phyloP scores from a whole-genome alignment of 2,329 filamentous ascomycete genomes.

The Pleochaeta shiraiana region DNA sequence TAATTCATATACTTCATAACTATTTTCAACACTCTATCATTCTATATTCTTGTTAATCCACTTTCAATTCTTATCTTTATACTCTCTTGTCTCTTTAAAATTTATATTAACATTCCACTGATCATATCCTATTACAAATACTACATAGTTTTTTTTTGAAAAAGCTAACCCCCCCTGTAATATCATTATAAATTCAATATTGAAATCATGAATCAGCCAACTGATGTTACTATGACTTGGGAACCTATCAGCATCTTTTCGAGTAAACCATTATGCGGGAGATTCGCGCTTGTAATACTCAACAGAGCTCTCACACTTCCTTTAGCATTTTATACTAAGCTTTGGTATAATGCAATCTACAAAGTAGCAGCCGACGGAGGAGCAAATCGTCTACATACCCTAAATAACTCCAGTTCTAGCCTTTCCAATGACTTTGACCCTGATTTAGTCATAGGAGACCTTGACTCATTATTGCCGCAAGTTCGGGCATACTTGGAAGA shows the following conservation, averaged over 20 bases:
- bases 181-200: no score
- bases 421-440: slow-evolving; percentile 32
- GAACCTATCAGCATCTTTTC: slow-evolving; percentile 19
- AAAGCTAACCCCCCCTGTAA: no score
- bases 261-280: slow-evolving; percentile 11
- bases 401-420: slow-evolving; percentile 14
- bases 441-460: slow-evolving; percentile 63
- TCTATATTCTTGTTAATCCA: no score
- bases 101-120: no score
- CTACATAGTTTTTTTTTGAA: no score
- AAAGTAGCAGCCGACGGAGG: slow-evolving; percentile 79
- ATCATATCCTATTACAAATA: no score
- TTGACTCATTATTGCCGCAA: slow-evolving; percentile 55
- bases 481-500: slow-evolving; percentile 28
- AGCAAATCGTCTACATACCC: slow-evolving; percentile 48
- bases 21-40: no score
- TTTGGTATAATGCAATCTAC: slow-evolving; percentile 27
- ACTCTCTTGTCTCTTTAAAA: no score
- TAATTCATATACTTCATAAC: no score
- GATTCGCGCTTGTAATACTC: slow-evolving; percentile 31
- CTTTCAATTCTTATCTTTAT: no score
- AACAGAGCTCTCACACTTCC: slow-evolving; percentile 33
- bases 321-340: slow-evolving; percentile 18
- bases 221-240: slow-evolving; percentile 14
- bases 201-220: no score